Conservation (phyloP, 805 yeast genomes). For the Ogataea ramenticola region DNA sequence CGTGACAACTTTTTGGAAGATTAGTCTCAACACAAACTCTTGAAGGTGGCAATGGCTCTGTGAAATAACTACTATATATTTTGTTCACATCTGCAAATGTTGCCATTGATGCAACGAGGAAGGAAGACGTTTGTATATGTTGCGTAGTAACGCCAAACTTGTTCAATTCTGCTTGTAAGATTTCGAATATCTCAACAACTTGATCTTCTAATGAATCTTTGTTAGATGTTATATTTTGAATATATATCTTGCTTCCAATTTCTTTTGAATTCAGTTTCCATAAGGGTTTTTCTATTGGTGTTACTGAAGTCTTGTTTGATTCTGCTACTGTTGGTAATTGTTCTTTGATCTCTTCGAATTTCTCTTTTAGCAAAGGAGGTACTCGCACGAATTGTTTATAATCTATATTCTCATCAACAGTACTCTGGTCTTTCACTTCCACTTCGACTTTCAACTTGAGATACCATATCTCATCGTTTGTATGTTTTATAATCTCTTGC, state of each 20-base stretch:
- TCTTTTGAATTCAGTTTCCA: constrained; percentile 10
- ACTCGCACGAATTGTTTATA: constrained; percentile 10
- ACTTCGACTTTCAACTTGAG: constrained; percentile 48
- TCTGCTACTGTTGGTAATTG: neutral
- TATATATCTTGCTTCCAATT: constrained; percentile 27
- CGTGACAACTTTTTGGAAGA: constrained; percentile 28
- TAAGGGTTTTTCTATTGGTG: neutral
- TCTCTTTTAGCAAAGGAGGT: constrained; percentile 35
- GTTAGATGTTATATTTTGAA: constrained; percentile 36
- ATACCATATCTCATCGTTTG: constrained; percentile 67
- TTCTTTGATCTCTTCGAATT: constrained; percentile 24
- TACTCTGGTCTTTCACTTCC: constrained; percentile 21
- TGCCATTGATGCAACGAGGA: constrained; percentile 58
- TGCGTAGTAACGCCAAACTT: constrained; percentile 28
- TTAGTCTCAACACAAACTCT: constrained; percentile 73
- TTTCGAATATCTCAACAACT: constrained; percentile 39
- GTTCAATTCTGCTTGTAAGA: constrained; percentile 29
- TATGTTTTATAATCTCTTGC: constrained; percentile 34
- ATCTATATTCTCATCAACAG: constrained; percentile 9
- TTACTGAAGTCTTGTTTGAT: neutral
- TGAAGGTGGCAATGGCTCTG: constrained; percentile 72
- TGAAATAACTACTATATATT: constrained; percentile 51
- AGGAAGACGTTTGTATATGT: constrained; percentile 51
- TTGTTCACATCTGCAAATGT: constrained; percentile 55
- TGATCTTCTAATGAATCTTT: constrained; percentile 33